Evolutionary conservation across 2,329 filamentous ascomycete genomes (phyloP).

Genomic region (Westerdykella aurantiaca): DNA sequence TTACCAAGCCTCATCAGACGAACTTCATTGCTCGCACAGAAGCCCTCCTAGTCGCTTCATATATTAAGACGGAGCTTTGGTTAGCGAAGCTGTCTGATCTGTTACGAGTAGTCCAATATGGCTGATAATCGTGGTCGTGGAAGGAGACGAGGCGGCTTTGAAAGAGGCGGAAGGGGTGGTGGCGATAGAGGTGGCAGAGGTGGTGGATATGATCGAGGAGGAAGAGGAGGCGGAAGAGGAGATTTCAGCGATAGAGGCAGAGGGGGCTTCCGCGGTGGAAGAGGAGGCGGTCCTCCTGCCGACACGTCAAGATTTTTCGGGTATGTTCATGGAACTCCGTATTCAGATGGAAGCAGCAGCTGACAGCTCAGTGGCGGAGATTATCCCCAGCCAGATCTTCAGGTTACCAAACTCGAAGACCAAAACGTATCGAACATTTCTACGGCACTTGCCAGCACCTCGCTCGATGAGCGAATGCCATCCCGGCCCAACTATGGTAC

Average conservation of each 20-base stretch:
- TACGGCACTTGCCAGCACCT: conserved; percentile 16
- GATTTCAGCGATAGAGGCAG: neutral
- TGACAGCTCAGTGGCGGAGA: conserved; percentile 19
- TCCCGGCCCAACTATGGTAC: conserved; percentile 31
- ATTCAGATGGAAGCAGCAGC: conserved; percentile 16
- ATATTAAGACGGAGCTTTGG: no score
- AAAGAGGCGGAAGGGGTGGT: conserved; percentile 9
- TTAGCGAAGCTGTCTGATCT: no score
- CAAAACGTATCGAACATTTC: conserved; percentile 27
- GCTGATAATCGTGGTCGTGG: neutral
- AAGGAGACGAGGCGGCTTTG: neutral
- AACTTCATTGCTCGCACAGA: no score
- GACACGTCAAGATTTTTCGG: conserved; percentile 11
- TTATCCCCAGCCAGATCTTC: conserved; percentile 30
- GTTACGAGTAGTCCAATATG: no score
- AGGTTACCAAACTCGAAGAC: conserved; percentile 26
- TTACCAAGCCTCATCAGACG: no score
- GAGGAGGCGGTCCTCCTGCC: neutral
- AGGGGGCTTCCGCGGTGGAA: conserved; percentile 2
- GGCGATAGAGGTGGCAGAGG: conserved; percentile 7
- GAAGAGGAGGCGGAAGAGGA: conserved; percentile 6
- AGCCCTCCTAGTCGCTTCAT: no score
- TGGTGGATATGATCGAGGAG: conserved; percentile 9
- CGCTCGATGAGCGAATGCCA: conserved; percentile 20
- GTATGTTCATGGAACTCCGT: conserved; percentile 11